Conservation (phyloP, 371 early-diverging fungal species). For the Mortierella sp. region DNA sequence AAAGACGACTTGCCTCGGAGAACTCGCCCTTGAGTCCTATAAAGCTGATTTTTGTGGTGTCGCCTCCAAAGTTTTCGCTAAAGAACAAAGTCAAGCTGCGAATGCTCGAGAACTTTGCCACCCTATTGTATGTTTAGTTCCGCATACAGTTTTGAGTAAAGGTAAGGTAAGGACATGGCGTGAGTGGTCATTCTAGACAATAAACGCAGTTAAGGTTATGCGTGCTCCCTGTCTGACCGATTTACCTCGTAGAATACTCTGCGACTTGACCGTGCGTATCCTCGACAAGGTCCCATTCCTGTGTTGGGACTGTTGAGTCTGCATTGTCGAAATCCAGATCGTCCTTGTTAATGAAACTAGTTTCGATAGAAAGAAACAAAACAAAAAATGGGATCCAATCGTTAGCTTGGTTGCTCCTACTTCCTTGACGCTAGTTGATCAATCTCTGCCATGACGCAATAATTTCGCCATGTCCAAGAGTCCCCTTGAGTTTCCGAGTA, state of each 20-base stretch:
- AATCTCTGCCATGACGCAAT: not conserved
- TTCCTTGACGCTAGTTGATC: not conserved
- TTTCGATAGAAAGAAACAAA: not conserved
- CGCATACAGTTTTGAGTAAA: not conserved
- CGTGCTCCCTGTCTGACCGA: not conserved
- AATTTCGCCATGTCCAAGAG: not conserved
- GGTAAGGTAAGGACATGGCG: not conserved
- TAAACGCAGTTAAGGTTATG: not conserved
- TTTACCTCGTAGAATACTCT: conserved; percentile 76
- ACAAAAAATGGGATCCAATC: not conserved
- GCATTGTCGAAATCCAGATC: conserved; percentile 94
- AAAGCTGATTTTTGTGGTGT: conserved; percentile 79
- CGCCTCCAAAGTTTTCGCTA: conserved; percentile 85
- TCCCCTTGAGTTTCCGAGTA: not conserved
- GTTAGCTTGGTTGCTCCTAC: not conserved
- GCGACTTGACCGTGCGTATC: conserved; percentile 67
- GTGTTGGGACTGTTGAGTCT: conserved; percentile 75
- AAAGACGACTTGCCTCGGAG: conserved; percentile 69
- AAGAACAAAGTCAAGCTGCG: conserved; percentile 88
- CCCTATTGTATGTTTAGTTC: conserved; percentile 44
- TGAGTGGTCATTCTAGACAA: not conserved
- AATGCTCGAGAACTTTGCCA: conserved; percentile 89
- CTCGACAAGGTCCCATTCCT: conserved; percentile 87
- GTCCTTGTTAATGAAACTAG: conserved; percentile 89
- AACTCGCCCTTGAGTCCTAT: conserved; percentile 95